These are phyloP conservation scores for Leptomonas seymouri DNA, from an alignment of 208 protist genomes.

Conservation along the genomic window DNA sequence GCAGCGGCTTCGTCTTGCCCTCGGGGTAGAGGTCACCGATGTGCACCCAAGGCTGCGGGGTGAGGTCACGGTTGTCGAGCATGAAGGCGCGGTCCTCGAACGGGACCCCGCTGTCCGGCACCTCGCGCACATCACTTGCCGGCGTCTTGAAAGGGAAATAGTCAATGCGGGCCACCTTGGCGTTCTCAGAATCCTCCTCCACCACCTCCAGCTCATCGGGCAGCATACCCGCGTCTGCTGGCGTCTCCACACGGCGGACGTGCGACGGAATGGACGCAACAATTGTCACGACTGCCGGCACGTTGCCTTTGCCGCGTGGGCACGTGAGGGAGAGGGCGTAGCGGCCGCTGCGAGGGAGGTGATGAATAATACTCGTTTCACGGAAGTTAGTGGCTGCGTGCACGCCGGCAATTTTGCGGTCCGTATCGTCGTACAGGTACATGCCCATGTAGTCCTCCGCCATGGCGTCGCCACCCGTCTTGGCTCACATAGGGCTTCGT, in stretches of 20 bases:
- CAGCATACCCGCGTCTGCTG: conserved; percentile 64
- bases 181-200: conserved; percentile 73
- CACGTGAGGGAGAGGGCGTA: conserved; percentile 79
- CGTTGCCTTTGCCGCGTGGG: conserved; percentile 53
- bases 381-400: conserved; percentile 82
- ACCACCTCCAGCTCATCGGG: conserved; percentile 57
- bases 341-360: conserved; percentile 55
- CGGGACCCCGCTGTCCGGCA: conserved; percentile 56
- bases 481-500: conserved; percentile 49
- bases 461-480: conserved; percentile 67
- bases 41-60: conserved; percentile 59
- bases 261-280: conserved; percentile 43
- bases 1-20: conserved; percentile 59
- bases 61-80: conserved; percentile 48
- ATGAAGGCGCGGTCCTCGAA: conserved; percentile 59
- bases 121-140: conserved; percentile 33
- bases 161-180: conserved; percentile 54
- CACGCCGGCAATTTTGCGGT: conserved; percentile 67
- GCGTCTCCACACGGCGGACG: conserved; percentile 60
- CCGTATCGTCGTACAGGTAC: conserved; percentile 83
- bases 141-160: conserved; percentile 46
- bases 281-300: conserved; percentile 57
- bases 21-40: conserved; percentile 65
- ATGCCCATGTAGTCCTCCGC: conserved; percentile 78
- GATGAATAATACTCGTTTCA: conserved; percentile 73